Evolutionary conservation across 108 stramenopile genomes (phyloP).

Genomic region (Cyclotella baltica): DNA sequence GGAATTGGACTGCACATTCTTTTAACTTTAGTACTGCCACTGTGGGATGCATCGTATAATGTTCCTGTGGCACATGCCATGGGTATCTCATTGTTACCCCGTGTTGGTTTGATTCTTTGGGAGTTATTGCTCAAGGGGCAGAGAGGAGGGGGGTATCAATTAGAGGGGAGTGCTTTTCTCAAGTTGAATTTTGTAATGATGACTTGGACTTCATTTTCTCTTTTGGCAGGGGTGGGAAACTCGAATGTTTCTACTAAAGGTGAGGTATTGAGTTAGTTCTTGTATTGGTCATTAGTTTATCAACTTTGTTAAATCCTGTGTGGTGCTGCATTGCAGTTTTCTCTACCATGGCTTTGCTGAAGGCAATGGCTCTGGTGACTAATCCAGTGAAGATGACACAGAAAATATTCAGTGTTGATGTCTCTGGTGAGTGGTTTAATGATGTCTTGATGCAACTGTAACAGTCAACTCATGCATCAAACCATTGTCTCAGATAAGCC

Average conservation of each 20-base stretch:
- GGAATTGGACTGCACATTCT: conserved; percentile 16
- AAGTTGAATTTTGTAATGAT: conserved; percentile 19
- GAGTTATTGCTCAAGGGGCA: conserved; percentile 8
- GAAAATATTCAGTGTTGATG: conserved; percentile 26
- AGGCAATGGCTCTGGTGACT: conserved; percentile 11
- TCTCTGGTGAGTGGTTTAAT: conserved; percentile 10
- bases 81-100: conserved; percentile 22
- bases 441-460: no score
- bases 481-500: neutral
- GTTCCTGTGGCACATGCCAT: conserved; percentile 4
- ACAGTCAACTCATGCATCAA: no score
- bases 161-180: conserved; percentile 17
- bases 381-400: conserved; percentile 28
- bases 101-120: conserved; percentile 10
- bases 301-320: neutral
- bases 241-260: conserved; percentile 19
- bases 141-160: conserved; percentile 12
- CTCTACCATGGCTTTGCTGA: conserved; percentile 30
- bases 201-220: conserved; percentile 33
- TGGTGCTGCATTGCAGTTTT: conserved; percentile 7
- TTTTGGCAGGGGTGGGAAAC: conserved; percentile 21
- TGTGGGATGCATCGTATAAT: neutral
- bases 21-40: neutral
- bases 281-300: neutral
- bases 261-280: neutral